Conservation (phyloP, 1,139 yeast genomes). For the Suhomyces panamericanus region DNA sequence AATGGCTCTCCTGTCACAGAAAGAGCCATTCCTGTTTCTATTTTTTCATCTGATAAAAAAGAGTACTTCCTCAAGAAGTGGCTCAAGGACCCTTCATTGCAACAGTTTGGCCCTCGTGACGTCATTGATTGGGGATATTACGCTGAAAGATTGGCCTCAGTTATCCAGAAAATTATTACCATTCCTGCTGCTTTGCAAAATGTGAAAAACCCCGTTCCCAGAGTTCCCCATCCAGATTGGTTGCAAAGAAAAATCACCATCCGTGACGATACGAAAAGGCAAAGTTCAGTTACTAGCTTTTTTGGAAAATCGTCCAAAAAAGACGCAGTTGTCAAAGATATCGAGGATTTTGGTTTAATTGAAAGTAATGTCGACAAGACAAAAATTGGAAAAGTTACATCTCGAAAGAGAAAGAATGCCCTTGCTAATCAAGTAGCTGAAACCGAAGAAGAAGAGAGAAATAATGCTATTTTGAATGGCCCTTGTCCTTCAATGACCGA, state of each 20-base stretch:
- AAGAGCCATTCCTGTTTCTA: constrained; percentile 94
- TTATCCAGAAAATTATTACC: constrained; percentile 90
- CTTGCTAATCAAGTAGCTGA: constrained; percentile 28
- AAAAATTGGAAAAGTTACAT: constrained; percentile 53
- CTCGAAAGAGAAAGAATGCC: constrained; percentile 38
- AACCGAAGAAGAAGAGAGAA: constrained; percentile 43
- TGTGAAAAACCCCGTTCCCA: constrained; percentile 89
- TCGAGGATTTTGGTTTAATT: constrained; percentile 69
- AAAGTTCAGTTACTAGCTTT: constrained; percentile 61
- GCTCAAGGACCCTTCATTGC: constrained; percentile 77
- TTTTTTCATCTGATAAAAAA: constrained; percentile 73
- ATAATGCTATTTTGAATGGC: constrained; percentile 48
- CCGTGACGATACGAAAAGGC: constrained; percentile 69
- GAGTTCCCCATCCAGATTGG: constrained; percentile 97
- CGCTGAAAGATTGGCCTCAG: constrained; percentile 86
- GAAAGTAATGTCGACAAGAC: constrained; percentile 26
- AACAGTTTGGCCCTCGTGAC: constrained; percentile 83
- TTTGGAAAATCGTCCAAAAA: constrained; percentile 45
- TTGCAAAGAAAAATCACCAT: constrained; percentile 60
- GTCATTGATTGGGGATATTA: constrained; percentile 95
- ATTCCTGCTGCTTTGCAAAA: constrained; percentile 97
- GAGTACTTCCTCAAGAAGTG: constrained; percentile 80
- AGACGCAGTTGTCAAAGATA: constrained; percentile 53
- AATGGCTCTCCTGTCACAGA: constrained; percentile 89
- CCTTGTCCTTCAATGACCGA: constrained; percentile 70